These are phyloP conservation scores for Pseudozyma tsukubaensis DNA, from an alignment of 1,284 basidiomycete genomes.

Conservation along the genomic window DNA sequence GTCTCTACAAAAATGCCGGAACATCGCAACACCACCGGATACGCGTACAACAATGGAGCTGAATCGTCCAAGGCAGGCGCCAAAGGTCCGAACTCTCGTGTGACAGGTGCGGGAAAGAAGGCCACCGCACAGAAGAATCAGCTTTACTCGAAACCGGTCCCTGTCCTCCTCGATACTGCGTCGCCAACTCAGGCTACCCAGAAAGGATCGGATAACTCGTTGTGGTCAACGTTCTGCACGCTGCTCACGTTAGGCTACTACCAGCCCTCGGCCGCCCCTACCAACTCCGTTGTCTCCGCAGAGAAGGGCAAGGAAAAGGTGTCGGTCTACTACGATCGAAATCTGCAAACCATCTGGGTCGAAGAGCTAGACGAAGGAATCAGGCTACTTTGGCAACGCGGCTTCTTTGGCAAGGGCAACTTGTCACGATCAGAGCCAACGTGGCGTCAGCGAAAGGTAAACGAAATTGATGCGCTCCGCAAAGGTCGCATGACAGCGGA, in stretches of 20 bases:
- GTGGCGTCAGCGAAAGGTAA: slow-evolving; percentile 74
- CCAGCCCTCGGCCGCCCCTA: neutral
- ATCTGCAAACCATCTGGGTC: slow-evolving; percentile 57
- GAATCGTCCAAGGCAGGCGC: slow-evolving; percentile 27
- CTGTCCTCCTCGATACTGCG: slow-evolving; percentile 25
- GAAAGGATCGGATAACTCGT: neutral
- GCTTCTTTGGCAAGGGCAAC: slow-evolving; percentile 97
- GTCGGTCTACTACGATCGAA: slow-evolving; percentile 43
- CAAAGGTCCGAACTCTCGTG: slow-evolving; percentile 10
- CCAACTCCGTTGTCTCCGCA: neutral
- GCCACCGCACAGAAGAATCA: slow-evolving; percentile 53
- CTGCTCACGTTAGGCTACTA: slow-evolving; percentile 38
- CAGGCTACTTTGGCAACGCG: slow-evolving; percentile 82
- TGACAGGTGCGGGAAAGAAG: slow-evolving; percentile 60
- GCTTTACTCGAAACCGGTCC: slow-evolving; percentile 55
- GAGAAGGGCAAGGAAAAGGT: slow-evolving; percentile 29
- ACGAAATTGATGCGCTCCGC: slow-evolving; percentile 71
- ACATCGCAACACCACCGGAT: slow-evolving; percentile 49
- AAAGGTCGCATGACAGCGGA: slow-evolving; percentile 63
- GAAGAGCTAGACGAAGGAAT: slow-evolving; percentile 50
- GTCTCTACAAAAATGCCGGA: slow-evolving; percentile 27
- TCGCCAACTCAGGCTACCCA: neutral
- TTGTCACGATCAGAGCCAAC: slow-evolving; percentile 92
- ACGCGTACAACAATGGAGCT: slow-evolving; percentile 46
- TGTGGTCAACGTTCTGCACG: slow-evolving; percentile 23